Percentiles rank a stretch among this genome's conserved stretches.
Conservation (phyloP, 805 yeast species). For the Soucietia sequanensis region DNA sequence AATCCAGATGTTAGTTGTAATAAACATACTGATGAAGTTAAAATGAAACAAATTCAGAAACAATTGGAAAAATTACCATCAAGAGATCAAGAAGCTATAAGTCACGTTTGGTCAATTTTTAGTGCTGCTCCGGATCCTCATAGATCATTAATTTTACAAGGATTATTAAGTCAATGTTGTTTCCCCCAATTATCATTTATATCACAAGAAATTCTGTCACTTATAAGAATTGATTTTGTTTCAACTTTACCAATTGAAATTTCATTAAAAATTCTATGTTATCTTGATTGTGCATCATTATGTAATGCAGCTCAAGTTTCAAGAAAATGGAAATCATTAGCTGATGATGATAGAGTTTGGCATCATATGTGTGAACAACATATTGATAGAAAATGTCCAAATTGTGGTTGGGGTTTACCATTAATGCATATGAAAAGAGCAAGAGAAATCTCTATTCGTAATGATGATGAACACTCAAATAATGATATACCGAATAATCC, state of each 20-base stretch:
- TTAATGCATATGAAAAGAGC: constrained; percentile 84
- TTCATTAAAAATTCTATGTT: constrained; percentile 79
- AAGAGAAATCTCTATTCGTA: constrained; percentile 37
- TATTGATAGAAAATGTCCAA: constrained; percentile 94
- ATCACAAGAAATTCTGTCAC: constrained; percentile 70
- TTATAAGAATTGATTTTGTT: constrained; percentile 87
- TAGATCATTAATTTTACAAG: constrained; percentile 75
- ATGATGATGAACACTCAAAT: constrained; percentile 13
- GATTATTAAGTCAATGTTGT: constrained; percentile 85
- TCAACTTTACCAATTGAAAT: constrained; percentile 83
- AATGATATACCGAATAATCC: constrained; percentile 15
- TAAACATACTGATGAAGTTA: constrained; percentile 60
- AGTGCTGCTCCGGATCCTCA: constrained; percentile 69
- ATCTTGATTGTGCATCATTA: constrained; percentile 88
- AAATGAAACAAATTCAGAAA: constrained; percentile 63
- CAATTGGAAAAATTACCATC: constrained; percentile 57
- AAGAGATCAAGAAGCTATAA: constrained; percentile 74
- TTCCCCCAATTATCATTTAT: constrained; percentile 91
- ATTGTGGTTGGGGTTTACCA: constrained; percentile 99
- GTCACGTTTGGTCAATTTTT: constrained; percentile 82
- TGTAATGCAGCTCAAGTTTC: constrained; percentile 94
- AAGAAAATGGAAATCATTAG: constrained; percentile 79
- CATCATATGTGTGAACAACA: constrained; percentile 98
- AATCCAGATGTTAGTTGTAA: constrained; percentile 83
- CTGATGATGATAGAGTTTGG: constrained; percentile 98